Percentiles rank a stretch among this genome's conserved stretches.
These are phyloP conservation scores for Pleurotus platypus DNA, from an alignment of 768 basidiomycete species.

Conservation along the genomic window DNA sequence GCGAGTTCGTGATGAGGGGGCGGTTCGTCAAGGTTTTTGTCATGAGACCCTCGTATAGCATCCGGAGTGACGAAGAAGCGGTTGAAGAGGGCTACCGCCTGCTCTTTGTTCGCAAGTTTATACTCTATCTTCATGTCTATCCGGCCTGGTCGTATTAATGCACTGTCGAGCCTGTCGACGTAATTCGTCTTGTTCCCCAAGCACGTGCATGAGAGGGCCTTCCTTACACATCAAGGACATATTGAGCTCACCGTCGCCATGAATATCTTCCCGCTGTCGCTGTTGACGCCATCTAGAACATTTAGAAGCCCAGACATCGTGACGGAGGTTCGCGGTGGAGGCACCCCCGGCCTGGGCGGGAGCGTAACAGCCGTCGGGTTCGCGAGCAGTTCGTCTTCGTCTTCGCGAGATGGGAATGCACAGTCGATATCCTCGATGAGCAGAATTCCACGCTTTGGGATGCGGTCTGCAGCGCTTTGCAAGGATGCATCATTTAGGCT, in stretches of 20 bases:
- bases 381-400: conserved; percentile 24
- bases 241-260: conserved; percentile 47
- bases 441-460: conserved; percentile 51
- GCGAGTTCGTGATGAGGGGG: conserved; percentile 14
- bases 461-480: conserved; percentile 37
- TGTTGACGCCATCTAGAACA: conserved; percentile 56
- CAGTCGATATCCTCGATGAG: conserved; percentile 63
- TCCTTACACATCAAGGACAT: neutral
- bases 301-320: conserved; percentile 57
- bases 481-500: conserved; percentile 51
- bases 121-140: conserved; percentile 55
- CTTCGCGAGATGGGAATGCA: conserved; percentile 48
- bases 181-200: conserved; percentile 41
- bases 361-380: neutral
- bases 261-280: conserved; percentile 59
- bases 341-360: neutral
- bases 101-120: conserved; percentile 40
- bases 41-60: neutral
- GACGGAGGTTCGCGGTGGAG: conserved; percentile 24
- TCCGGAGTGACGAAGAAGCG: conserved; percentile 35
- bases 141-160: conserved; percentile 52
- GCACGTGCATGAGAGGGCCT: neutral
- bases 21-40: neutral
- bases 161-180: conserved; percentile 51
- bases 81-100: conserved; percentile 44